These are phyloP conservation scores for Exophiala viscosa DNA, from an alignment of 2,329 filamentous ascomycete genomes.

Conservation along the genomic window DNA sequence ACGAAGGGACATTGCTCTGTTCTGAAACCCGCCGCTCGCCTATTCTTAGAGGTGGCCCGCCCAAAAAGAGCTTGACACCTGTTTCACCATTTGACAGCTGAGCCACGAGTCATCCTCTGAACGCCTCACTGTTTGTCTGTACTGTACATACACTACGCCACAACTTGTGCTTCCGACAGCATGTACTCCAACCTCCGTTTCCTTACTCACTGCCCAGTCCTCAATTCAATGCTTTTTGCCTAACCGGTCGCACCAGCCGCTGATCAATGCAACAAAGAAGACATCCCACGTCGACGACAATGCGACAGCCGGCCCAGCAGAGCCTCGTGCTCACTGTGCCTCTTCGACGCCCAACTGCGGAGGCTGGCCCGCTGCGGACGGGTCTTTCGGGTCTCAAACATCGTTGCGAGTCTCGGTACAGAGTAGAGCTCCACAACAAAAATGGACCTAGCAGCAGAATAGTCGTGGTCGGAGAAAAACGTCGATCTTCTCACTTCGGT, in stretches of 20 bases:
- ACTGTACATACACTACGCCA: conserved; percentile 12
- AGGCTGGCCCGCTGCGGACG: conserved; percentile 7
- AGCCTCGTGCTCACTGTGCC: neutral
- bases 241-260: neutral
- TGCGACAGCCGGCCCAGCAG: neutral
- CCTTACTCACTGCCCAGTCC: neutral
- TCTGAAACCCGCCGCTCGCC: no score
- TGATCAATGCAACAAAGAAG: neutral
- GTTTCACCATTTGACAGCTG: conserved; percentile 1
- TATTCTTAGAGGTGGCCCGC: neutral
- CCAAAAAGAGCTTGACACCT: neutral
- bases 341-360: conserved; percentile 21
- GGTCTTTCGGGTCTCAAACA: neutral
- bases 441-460: neutral
- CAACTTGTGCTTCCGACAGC: neutral
- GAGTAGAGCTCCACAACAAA: neutral
- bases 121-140: conserved; percentile 9
- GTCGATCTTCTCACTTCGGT: conserved; percentile 4
- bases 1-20: no score
- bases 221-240: neutral
- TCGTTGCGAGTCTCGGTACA: neutral
- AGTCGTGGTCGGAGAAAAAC: neutral
- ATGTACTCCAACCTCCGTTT: neutral
- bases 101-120: conserved; percentile 1
- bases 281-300: neutral